phyloP scores from a whole-genome alignment of 208 protist species.

The Trypanosoma theileri region DNA sequence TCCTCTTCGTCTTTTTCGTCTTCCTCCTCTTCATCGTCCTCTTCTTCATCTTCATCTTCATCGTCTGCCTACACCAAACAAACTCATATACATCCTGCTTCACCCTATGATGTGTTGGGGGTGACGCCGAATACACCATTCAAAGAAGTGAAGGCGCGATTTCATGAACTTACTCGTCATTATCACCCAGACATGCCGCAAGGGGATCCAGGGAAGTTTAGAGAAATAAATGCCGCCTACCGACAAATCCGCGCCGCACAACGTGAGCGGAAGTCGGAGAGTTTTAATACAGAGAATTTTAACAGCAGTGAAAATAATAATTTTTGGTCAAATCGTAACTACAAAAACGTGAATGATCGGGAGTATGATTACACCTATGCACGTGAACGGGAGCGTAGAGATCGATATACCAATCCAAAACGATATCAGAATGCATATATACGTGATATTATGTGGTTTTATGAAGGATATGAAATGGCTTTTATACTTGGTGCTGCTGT shows the following conservation, averaged over 20 bases:
- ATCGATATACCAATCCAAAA: not conserved
- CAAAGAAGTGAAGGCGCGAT: conserved; percentile 51
- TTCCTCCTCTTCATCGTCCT: conserved; percentile 3
- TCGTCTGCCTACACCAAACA: not conserved
- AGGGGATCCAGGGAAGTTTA: conserved; percentile 67
- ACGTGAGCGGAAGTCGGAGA: conserved; percentile 23
- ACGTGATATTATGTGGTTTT: conserved; percentile 25
- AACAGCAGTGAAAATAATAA: conserved; percentile 11
- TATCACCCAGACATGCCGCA: conserved; percentile 75
- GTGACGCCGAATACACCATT: conserved; percentile 46
- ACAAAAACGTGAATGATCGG: not conserved
- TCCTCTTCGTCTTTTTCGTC: conserved; percentile 10
- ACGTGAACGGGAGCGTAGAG: conserved; percentile 23
- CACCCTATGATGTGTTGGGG: conserved; percentile 57
- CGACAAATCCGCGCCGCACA: conserved; percentile 48
- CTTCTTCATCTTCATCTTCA: conserved; percentile 16
- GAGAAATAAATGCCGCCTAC: conserved; percentile 76
- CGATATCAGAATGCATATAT: not conserved
- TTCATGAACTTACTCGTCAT: conserved; percentile 58
- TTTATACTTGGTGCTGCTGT: conserved; percentile 20
- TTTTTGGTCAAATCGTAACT: conserved; percentile 48
- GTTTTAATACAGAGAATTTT: not conserved
- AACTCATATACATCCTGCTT: not conserved
- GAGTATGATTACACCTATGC: conserved; percentile 39
- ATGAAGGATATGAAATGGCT: conserved; percentile 28